These are phyloP conservation scores for Penicillium sp. DNA, from an alignment of 2,329 filamentous ascomycete species.

Conservation along the genomic window DNA sequence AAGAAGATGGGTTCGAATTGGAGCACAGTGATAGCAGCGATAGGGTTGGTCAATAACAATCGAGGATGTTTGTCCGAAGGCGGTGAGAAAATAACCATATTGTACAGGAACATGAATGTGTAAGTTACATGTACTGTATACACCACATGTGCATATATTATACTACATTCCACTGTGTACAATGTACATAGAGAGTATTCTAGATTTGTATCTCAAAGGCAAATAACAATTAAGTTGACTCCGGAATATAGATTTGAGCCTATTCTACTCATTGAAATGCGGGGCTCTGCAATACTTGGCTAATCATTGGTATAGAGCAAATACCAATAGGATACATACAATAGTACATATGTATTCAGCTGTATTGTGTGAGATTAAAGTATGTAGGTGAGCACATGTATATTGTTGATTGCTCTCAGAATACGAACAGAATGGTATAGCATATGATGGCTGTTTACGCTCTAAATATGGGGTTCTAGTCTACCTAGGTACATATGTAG, in stretches of 20 bases:
- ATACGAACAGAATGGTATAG: neutral
- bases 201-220: no score
- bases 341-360: neutral
- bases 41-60: constrained; percentile 12
- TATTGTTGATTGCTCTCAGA: neutral
- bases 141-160: neutral
- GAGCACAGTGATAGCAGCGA: constrained; percentile 4
- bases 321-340: neutral
- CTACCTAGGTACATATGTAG: no score
- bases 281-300: neutral
- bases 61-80: constrained; percentile 13
- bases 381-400: neutral
- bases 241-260: neutral
- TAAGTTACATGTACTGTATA: neutral
- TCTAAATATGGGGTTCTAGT: neutral
- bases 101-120: neutral
- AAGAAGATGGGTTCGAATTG: constrained; percentile 4
- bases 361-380: neutral
- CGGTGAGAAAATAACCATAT: constrained; percentile 5
- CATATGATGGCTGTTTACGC: neutral
- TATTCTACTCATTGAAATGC: neutral
- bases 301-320: neutral
- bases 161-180: neutral
- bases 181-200: neutral
- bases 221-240: neutral